Conservation (phyloP, 257 asterid species). For the Cruciata laevipes region DNA sequence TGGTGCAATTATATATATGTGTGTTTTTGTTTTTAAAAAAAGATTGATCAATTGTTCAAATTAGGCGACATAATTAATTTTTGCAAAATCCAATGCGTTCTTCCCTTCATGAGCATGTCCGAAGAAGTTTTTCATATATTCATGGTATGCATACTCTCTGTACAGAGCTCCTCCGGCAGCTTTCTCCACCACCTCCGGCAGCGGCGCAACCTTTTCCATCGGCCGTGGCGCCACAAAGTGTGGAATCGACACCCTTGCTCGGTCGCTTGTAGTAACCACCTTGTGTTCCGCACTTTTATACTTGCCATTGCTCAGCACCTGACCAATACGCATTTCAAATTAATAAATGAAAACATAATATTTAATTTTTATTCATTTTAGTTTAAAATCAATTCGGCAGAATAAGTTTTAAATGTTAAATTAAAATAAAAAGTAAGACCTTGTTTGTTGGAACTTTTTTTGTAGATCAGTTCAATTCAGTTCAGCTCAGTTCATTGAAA, state of each 20-base stretch:
- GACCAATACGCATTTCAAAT: neutral
- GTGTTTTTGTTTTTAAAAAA: no score
- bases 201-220: neutral
- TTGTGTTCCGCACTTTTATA: neutral
- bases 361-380: no score
- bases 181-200: neutral
- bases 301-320: neutral
- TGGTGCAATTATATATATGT: neutral
- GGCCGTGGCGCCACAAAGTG: neutral
- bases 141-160: neutral
- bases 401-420: no score
- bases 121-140: neutral
- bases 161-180: neutral
- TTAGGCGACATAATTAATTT: neutral
- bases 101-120: conserved; percentile 1
- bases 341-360: no score
- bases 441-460: no score
- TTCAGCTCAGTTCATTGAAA: no score
- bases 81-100: neutral
- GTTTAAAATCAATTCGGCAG: no score
- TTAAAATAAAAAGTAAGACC: no score
- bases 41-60: no score
- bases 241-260: neutral
- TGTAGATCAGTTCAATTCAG: no score
- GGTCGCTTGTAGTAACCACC: neutral